A percentile compares a stretch with the other conserved stretches of the same genome.
phyloP scores from a whole-genome alignment of 495 filamentous ascomycete genomes.

The Arthonia radiata region DNA sequence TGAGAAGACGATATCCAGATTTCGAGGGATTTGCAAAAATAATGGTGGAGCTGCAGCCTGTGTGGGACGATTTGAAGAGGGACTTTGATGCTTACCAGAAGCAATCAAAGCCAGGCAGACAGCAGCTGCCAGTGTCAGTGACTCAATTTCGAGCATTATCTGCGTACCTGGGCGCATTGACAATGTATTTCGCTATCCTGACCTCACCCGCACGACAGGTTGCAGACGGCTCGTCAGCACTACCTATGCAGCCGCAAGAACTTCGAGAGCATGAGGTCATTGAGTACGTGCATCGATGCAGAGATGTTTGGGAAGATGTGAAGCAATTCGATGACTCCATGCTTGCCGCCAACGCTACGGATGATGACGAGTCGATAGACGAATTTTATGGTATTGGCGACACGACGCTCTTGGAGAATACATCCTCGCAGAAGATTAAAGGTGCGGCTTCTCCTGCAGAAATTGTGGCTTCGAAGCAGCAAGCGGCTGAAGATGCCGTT shows the following conservation, averaged over 20 bases:
- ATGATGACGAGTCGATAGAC: constrained; percentile 11
- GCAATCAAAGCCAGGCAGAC: background rate
- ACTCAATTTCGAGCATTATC: constrained; percentile 51
- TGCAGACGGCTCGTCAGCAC: constrained; percentile 16
- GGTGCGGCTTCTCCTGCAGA: too few relatives aligned
- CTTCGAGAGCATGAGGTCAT: constrained; percentile 76
- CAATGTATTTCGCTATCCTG: constrained; percentile 83
- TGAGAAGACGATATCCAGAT: constrained; percentile 69
- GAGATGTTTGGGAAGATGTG: constrained; percentile 54
- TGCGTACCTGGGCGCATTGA: constrained; percentile 61
- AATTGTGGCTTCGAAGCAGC: too few relatives aligned
- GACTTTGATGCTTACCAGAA: constrained; percentile 5
- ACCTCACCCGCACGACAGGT: constrained; percentile 41
- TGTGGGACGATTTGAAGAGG: constrained; percentile 28
- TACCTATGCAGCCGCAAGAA: constrained; percentile 38
- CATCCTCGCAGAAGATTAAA: too few relatives aligned
- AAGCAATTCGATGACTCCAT: constrained; percentile 27
- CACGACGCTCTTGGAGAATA: too few relatives aligned
- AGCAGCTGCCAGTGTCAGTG: constrained; percentile 12
- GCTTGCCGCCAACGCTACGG: constrained; percentile 11
- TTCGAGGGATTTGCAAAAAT: constrained; percentile 69
- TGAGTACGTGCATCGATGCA: constrained; percentile 54
- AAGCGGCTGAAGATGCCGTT: constrained; percentile 8
- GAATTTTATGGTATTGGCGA: too few relatives aligned
- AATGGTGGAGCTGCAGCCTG: constrained; percentile 42